Base-by-base conservation (phyloP, 2,329 filamentous ascomycete species). In the Neonectria coccinea region DNA sequence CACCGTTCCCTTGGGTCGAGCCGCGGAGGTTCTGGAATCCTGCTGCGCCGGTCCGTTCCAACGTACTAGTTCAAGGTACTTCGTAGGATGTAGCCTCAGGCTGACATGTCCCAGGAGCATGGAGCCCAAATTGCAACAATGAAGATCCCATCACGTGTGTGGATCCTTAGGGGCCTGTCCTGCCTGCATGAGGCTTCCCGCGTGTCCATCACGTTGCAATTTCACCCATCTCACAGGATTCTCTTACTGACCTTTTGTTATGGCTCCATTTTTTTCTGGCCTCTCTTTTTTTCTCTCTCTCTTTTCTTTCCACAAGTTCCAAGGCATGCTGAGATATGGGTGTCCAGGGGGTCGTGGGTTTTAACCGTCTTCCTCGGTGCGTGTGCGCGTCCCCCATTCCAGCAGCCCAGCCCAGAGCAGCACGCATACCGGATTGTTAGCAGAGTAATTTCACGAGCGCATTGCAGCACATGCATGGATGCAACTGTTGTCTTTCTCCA, bases 81-180 rank as follows among this genome's bases (percentile, higher is more conserved):
- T 25, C 25, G 29, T 29, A 29, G 29, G 29, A 29, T 29, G 29
- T 29, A 22, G 54, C 57, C 55, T 39, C 36, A 39, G 36, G 36
- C 36, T 27, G 54, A 18, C 39, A 42, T 42, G 39, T 55, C 60
- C 53, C 31, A 63, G 60, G 55, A 50, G 27, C 20, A n/a, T 16
- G 45, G 36, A 39, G 47, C 41, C 58, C 33, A 65, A 73, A 73
- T 73, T 73, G 56, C 66, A 66, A 62, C 66, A 66, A 62, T 71
- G 71, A 71, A 71, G 71, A 73, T 73, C 71, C 56, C 61, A 66
- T 73, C 71, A 74, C 70, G 69, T 73, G 70, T 66, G 71, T 70
- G 69, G 70, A 70, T 61, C 53, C 52, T 45, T 54, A 62, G 58
- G 70, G 69, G 65, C 56, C 29, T 50, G 31, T 51, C n/a, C 48